Base-by-base conservation (phyloP, 306 rosid genomes). In the Fagus crenata region DNA sequence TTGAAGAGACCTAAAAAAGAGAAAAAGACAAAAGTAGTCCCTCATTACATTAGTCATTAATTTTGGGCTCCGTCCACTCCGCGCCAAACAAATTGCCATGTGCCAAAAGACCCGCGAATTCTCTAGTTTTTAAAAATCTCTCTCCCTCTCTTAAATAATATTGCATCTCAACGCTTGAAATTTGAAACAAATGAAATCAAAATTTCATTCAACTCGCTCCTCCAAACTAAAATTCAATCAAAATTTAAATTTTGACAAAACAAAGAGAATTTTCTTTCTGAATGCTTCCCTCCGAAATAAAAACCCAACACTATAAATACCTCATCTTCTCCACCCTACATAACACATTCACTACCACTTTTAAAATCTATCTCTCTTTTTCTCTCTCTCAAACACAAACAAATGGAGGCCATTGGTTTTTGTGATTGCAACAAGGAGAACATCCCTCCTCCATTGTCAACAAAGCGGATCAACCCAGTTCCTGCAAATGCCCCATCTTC, bases 221-320 rank as follows among this genome's bases (percentile, higher is more conserved):
- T 54, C 8, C 22, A 54, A 54, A 54, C 59, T 55, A 7, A 18
- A 55, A 55, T 55, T 7, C 31, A 55, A 55, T 22, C 32, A 55
- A 55, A 56, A 56, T 56, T 56, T 22, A 8, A 56, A 7, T 56
- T 56, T 1, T 33, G 18, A 46, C 51, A 46, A 46, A 46, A 46
- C 51, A 46, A 46, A 28, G 9, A 56, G 1, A 56, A 7, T 56
- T 22, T 22, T 22, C 8, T 3, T 56, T 56, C 31, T 56, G 3
- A 56, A 56, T 56, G 12, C 4, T 22, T 56, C 64, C 64, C 64
- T 22, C 64, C 36, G 0, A 56, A n/a, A 7, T 6, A 6, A 5
- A 22, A 56, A 56, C 64, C 64, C 64, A 56, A 56, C 35, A 56
- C 64, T 56, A 56, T 33, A 56, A 22, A 56, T 56, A 56, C 36